Evolutionary conservation across 805 yeast species (phyloP).

Genomic region (Wickerhamiella parazyma): DNA sequence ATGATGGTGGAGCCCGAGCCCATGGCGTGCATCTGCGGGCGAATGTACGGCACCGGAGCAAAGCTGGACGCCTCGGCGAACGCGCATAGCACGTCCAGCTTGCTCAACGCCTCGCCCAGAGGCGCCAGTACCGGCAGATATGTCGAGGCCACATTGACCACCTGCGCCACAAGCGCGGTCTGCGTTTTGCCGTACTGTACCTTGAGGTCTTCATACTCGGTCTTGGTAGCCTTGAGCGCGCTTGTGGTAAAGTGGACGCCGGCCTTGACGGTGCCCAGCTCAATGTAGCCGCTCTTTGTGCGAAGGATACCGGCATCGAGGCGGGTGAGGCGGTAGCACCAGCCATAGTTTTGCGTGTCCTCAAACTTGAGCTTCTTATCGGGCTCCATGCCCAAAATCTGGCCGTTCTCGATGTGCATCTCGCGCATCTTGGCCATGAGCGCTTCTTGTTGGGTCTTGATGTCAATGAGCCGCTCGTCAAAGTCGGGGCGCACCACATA

Average conservation of each 20-base stretch:
- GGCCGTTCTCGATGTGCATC: constrained; percentile 47
- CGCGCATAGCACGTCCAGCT: constrained; percentile 68
- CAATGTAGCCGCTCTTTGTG: constrained; percentile 45
- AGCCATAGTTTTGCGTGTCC: constrained; percentile 75
- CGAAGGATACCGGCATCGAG: constrained; percentile 72
- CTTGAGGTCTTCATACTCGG: constrained; percentile 43
- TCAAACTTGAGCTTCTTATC: constrained; percentile 86
- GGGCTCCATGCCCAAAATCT: constrained; percentile 62
- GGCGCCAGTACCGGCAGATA: constrained; percentile 67
- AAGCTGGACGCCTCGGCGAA: constrained; percentile 75
- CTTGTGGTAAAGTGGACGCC: constrained; percentile 85
- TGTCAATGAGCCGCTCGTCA: constrained; percentile 56
- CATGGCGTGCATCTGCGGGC: constrained; percentile 55
- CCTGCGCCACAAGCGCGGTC: constrained; percentile 64
- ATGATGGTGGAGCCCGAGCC: constrained; percentile 34
- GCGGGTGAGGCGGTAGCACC: constrained; percentile 89
- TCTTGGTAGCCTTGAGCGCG: constrained; percentile 45
- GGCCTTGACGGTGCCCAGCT: constrained; percentile 83
- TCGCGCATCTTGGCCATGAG: constrained; percentile 18
- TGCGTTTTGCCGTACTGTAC: constrained; percentile 64
- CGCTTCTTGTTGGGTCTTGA: constrained; percentile 38
- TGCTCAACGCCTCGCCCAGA: constrained; percentile 49
- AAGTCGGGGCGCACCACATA: constrained; percentile 81
- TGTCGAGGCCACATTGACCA: constrained; percentile 65
- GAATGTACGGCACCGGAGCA: constrained; percentile 70